phyloP scores from a whole-genome alignment of 2,329 filamentous ascomycete genomes.

The Diaporthe citri region DNA sequence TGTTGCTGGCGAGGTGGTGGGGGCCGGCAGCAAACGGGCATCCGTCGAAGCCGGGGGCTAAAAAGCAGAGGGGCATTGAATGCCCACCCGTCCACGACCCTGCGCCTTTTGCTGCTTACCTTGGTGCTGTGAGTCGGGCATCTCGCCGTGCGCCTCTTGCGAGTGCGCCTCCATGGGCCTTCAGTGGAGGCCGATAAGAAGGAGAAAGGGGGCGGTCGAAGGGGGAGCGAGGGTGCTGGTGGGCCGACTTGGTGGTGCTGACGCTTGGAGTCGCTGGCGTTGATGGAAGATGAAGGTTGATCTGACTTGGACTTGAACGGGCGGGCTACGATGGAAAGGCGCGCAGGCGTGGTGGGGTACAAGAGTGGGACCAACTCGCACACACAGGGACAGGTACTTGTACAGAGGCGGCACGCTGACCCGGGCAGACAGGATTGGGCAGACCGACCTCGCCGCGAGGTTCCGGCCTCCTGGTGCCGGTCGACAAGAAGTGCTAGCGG shows the following conservation, averaged over 20 bases:
- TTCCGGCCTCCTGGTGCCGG: background rate
- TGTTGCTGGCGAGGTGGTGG: constrained; percentile 2
- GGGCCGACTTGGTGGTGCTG: constrained; percentile 32
- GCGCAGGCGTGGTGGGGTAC: constrained; percentile 28
- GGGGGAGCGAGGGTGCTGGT: constrained; percentile 8
- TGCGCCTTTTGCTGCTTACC: constrained; percentile 37
- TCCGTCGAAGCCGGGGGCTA: constrained; percentile 33
- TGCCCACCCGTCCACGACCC: background rate
- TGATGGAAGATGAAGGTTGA: constrained; percentile 37
- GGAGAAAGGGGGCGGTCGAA: background rate
- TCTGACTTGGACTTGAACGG: constrained; percentile 27
- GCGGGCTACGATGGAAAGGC: constrained; percentile 22
- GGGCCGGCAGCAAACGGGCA: constrained; percentile 27
- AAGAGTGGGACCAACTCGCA: constrained; percentile 23
- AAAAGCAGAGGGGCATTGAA: constrained; percentile 32
- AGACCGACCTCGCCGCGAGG: background rate
- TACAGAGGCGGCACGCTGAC: constrained; percentile 7
- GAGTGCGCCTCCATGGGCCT: constrained; percentile 38
- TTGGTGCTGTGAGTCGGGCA: constrained; percentile 29
- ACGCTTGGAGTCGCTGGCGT: constrained; percentile 30
- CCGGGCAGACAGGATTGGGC: constrained; percentile 19
- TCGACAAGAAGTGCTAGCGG: constrained; percentile 7
- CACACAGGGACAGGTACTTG: constrained; percentile 17
- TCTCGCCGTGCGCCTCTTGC: constrained; percentile 38
- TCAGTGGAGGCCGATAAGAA: background rate